Conservation (phyloP, 2,329 filamentous ascomycete genomes). For the Orbilia ellipsospora region DNA sequence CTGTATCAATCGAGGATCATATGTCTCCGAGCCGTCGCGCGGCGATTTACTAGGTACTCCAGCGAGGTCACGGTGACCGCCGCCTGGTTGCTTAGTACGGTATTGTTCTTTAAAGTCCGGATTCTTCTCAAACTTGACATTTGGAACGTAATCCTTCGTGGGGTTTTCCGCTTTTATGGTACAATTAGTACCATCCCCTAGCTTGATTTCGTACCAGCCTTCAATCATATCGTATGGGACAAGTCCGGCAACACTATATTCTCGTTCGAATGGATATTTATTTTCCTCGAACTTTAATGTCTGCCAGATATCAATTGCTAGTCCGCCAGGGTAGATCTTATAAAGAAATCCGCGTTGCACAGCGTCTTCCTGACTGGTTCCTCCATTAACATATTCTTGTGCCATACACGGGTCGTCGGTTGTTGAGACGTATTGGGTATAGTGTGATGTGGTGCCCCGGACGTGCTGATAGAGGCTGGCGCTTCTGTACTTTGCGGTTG, state of each 20-base stretch:
- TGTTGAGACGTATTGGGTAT: constrained; percentile 16
- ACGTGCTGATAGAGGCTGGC: constrained; percentile 8
- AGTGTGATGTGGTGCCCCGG: background rate
- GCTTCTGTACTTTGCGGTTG: background rate
- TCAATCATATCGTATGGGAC: constrained; percentile 17
- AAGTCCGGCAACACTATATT: constrained; percentile 7
- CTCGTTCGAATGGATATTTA: background rate
- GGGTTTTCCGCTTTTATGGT: background rate
- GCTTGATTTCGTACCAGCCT: constrained; percentile 10
- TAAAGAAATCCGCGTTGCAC: background rate
- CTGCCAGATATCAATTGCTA: constrained; percentile 5
- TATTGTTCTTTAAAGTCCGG: constrained; percentile 17
- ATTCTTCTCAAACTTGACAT: constrained; percentile 6
- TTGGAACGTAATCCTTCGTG: background rate
- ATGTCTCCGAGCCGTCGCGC: background rate
- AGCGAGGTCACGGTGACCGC: constrained; percentile 8
- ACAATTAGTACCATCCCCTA: background rate
- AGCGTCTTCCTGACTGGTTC: background rate
- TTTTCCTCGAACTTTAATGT: background rate
- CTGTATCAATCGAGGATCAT: constrained; percentile 7
- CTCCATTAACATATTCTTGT: background rate
- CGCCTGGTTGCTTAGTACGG: background rate
- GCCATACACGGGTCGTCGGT: background rate
- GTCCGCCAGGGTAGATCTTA: constrained; percentile 11
- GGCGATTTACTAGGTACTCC: constrained; percentile 8